Percentiles rank a stretch among this genome's conserved stretches.
Evolutionary conservation across 1,139 yeast species (phyloP).

Genomic region (Yamadazyma sp.): DNA sequence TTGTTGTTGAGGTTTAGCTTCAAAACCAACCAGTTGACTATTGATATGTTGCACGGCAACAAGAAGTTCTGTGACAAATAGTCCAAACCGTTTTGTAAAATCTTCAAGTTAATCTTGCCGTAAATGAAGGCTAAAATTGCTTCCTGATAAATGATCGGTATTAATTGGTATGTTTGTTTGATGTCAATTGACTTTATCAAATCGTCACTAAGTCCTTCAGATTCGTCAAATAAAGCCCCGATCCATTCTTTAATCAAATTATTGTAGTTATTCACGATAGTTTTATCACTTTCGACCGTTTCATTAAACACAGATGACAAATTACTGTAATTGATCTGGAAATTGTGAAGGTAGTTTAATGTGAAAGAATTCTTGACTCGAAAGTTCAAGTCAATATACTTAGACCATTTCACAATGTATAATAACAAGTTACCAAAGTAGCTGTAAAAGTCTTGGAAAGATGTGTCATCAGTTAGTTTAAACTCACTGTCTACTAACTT

Average conservation of each 20-base stretch:
- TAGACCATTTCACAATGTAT: conserved; percentile 49
- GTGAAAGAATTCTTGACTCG: conserved; percentile 32
- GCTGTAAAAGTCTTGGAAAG: conserved; percentile 68
- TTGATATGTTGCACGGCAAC: conserved; percentile 38
- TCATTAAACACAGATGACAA: conserved; percentile 21
- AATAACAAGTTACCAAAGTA: conserved; percentile 62
- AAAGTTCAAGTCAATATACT: conserved; percentile 32
- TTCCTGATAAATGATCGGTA: conserved; percentile 76
- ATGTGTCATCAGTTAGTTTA: conserved; percentile 45
- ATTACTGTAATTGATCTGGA: conserved; percentile 32
- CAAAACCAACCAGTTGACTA: conserved; percentile 32
- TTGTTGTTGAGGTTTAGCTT: conserved; percentile 15
- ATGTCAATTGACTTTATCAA: conserved; percentile 66
- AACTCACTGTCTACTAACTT: conserved; percentile 35
- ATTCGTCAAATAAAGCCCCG: conserved; percentile 69
- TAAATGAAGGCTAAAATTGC: conserved; percentile 61
- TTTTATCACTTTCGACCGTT: conserved; percentile 27
- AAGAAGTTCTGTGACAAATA: conserved; percentile 44
- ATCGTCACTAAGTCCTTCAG: conserved; percentile 86
- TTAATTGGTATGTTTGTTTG: conserved; percentile 64
- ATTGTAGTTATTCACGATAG: conserved; percentile 36
- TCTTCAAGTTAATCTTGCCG: conserved; percentile 43
- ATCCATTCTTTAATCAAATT: conserved; percentile 74
- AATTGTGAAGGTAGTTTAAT: conserved; percentile 34
- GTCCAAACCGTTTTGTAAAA: conserved; percentile 43